Conservation (phyloP, 257 asterid species). For the Nicotiana otophora region DNA sequence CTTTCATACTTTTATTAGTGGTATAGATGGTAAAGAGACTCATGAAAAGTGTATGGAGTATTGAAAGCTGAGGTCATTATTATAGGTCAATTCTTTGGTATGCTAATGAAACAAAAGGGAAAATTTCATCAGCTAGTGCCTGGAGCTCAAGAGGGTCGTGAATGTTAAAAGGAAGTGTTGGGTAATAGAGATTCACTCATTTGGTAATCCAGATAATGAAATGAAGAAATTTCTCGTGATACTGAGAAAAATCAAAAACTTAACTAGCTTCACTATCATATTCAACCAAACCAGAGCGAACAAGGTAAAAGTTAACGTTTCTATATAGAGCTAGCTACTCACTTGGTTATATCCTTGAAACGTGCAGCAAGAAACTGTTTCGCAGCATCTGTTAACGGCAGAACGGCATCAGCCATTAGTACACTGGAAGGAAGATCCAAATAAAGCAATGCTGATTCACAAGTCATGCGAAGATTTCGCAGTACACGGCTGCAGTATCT, state of each 20-base stretch:
- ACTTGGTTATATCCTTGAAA: conserved; percentile 81
- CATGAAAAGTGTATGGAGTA: neutral
- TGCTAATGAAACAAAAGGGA: neutral
- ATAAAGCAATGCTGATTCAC: conserved; percentile 80
- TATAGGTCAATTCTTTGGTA: neutral
- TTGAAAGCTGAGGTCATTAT: neutral
- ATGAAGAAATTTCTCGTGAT: neutral
- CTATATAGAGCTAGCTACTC: conserved; percentile 14
- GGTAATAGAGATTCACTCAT: neutral
- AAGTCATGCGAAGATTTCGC: conserved; percentile 62
- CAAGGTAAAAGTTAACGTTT: neutral
- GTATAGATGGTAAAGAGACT: neutral
- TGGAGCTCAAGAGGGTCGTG: neutral
- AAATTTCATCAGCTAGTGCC: neutral
- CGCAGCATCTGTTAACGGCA: conserved; percentile 66
- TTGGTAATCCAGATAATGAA: neutral
- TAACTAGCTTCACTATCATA: neutral
- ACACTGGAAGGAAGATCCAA: conserved; percentile 84
- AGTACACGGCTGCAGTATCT: conserved; percentile 65
- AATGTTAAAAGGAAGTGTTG: neutral
- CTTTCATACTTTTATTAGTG: neutral
- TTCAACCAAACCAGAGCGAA: neutral
- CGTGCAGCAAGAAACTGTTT: conserved; percentile 59
- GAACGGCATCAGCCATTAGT: conserved; percentile 70
- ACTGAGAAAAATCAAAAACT: neutral